A percentile compares a stretch with the other conserved stretches of the same genome.
Evolutionary conservation across 1,139 yeast genomes (phyloP).

Genomic region (Hemisphaericaspora lyxosophila): DNA sequence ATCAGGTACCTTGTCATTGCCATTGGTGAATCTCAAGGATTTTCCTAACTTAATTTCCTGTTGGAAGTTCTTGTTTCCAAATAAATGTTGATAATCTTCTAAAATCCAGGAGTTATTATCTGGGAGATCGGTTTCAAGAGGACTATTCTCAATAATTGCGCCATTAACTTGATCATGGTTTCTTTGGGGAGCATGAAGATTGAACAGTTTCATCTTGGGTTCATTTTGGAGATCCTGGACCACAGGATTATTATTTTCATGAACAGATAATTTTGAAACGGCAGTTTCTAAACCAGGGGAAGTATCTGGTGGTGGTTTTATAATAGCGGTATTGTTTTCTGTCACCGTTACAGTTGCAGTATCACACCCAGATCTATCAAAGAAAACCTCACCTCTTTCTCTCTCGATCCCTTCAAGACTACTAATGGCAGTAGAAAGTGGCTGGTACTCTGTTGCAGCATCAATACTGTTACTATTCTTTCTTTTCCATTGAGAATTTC

Average conservation of each 20-base stretch:
- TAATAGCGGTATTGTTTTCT: not conserved
- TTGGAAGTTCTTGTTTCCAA: slow-evolving; percentile 11
- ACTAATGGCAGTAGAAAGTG: not conserved
- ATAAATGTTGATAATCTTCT: slow-evolving; percentile 14
- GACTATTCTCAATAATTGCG: slow-evolving; percentile 7
- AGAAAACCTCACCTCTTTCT: not conserved
- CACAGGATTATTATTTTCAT: slow-evolving; percentile 8
- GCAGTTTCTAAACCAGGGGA: not conserved
- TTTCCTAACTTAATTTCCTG: slow-evolving; percentile 12
- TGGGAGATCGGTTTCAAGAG: slow-evolving; percentile 4
- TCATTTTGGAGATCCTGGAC: slow-evolving; percentile 9
- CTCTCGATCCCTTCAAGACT: not conserved
- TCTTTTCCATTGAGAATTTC: not conserved
- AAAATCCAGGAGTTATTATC: slow-evolving; percentile 11
- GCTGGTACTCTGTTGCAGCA: not conserved
- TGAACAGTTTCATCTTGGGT: slow-evolving; percentile 11
- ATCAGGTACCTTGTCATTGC: slow-evolving; percentile 4
- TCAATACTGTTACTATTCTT: not conserved
- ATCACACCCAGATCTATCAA: not conserved
- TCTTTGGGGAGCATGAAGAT: slow-evolving; percentile 3
- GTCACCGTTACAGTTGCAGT: not conserved
- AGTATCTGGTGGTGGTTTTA: not conserved
- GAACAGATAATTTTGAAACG: not conserved
- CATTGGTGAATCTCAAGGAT: slow-evolving; percentile 11
- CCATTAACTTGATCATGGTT: slow-evolving; percentile 3